A percentile compares a stretch with the other conserved stretches of the same genome.
Evolutionary conservation across 2,329 filamentous ascomycete species (phyloP).

Genomic region (Alternaria viburni): DNA sequence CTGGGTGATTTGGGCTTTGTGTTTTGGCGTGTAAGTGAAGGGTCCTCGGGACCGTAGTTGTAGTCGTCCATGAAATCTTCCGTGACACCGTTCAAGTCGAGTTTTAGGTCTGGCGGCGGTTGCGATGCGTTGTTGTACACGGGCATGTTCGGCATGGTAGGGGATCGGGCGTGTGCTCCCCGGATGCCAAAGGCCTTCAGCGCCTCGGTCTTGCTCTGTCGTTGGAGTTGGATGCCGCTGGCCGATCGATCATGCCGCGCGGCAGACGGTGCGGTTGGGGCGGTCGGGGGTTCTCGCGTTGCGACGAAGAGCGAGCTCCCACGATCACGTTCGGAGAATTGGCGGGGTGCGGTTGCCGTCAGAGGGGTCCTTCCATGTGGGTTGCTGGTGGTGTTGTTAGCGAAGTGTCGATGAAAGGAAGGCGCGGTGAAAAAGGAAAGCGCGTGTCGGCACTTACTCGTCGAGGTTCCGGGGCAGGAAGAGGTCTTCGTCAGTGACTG

Average conservation of each 20-base stretch:
- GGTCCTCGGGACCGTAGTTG: slow-evolving; percentile 35
- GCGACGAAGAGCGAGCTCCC: slow-evolving; percentile 30
- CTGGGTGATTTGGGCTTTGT: slow-evolving; percentile 52
- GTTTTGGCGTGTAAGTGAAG: slow-evolving; percentile 28
- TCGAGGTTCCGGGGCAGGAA: slow-evolving; percentile 48
- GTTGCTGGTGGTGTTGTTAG: slow-evolving; percentile 36
- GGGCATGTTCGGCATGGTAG: slow-evolving; percentile 49
- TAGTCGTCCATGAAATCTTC: slow-evolving; percentile 48
- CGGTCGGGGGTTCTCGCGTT: slow-evolving; percentile 7
- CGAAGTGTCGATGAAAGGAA: neutral
- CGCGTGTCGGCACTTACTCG: slow-evolving; percentile 37
- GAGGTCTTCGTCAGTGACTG: slow-evolving; percentile 40
- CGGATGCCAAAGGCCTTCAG: slow-evolving; percentile 27
- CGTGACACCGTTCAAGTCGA: slow-evolving; percentile 46
- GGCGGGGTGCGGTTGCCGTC: slow-evolving; percentile 28
- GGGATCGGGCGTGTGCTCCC: slow-evolving; percentile 39
- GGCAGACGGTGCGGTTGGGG: slow-evolving; percentile 8
- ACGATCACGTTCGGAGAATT: slow-evolving; percentile 28
- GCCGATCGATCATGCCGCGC: slow-evolving; percentile 46
- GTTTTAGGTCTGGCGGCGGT: slow-evolving; percentile 41
- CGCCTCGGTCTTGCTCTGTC: slow-evolving; percentile 35
- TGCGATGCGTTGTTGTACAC: slow-evolving; percentile 36
- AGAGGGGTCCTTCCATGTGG: slow-evolving; percentile 45
- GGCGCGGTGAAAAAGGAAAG: slow-evolving; percentile 1
- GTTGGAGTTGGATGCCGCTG: slow-evolving; percentile 43